A percentile compares a stretch with the other conserved stretches of the same genome.
Evolutionary conservation across 2,329 filamentous ascomycete species (phyloP).

Genomic region (Colletotrichum chlorophyti): DNA sequence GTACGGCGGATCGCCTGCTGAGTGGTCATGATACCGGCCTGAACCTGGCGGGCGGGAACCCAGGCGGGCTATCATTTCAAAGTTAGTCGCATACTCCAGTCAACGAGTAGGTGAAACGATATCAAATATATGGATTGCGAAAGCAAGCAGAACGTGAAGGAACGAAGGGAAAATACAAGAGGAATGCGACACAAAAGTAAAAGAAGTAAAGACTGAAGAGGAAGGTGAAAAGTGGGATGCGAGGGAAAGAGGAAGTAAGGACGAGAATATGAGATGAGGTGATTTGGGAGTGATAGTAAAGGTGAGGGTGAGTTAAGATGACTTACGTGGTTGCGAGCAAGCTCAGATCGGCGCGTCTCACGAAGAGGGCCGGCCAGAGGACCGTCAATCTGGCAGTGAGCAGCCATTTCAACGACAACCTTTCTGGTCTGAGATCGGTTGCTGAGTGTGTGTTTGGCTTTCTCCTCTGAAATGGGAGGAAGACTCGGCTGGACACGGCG

Average conservation of each 20-base stretch:
- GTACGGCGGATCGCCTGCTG: conserved; percentile 30
- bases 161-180: too few species aligned
- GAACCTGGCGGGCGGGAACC: conserved; percentile 25
- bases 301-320: not conserved
- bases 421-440: not conserved
- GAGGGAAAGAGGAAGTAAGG: not conserved
- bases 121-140: too few species aligned
- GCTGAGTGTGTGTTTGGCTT: not conserved
- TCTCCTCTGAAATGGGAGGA: conserved; percentile 12
- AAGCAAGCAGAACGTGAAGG: too few species aligned
- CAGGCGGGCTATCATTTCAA: conserved; percentile 24
- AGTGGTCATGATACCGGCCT: conserved; percentile 28
- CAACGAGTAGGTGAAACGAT: too few species aligned
- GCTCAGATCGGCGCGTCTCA: conserved; percentile 27
- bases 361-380: conserved; percentile 28
- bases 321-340: conserved; percentile 28
- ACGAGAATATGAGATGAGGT: too few species aligned
- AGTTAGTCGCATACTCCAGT: not conserved
- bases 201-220: not conserved
- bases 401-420: conserved; percentile 12
- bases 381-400: conserved; percentile 28
- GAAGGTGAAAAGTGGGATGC: not conserved
- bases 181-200: too few species aligned
- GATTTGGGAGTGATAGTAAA: too few species aligned
- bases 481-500: not conserved